Evolutionary conservation across 2,329 filamentous ascomycete species (phyloP).

Genomic region (Botrytis byssoidea): DNA sequence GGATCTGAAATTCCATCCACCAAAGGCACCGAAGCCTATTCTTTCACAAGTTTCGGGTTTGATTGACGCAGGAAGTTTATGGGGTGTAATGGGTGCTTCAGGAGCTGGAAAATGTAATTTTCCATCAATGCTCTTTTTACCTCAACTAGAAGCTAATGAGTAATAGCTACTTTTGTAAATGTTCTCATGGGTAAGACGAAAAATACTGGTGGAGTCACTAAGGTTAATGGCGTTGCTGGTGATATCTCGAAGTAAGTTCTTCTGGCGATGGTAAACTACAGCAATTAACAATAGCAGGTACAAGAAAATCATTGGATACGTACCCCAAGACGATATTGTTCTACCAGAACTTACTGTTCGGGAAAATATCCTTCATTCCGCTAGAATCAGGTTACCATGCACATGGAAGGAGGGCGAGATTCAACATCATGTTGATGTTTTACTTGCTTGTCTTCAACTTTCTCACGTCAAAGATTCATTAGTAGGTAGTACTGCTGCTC

Average conservation of each 20-base stretch:
- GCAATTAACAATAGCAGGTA: constrained; percentile 41
- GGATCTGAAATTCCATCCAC: constrained; percentile 50
- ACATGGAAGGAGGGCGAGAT: constrained; percentile 52
- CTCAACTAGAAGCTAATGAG: constrained; percentile 17
- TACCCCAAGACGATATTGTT: constrained; percentile 61
- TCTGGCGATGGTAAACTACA: neutral
- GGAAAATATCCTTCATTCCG: constrained; percentile 62
- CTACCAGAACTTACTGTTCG: constrained; percentile 59
- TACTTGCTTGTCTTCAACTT: constrained; percentile 53
- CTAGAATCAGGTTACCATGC: constrained; percentile 52
- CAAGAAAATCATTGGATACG: constrained; percentile 60
- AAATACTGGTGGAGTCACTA: constrained; percentile 51
- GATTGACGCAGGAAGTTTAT: constrained; percentile 54
- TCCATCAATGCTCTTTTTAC: neutral
- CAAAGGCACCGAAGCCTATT: constrained; percentile 46
- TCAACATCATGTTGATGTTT: constrained; percentile 52
- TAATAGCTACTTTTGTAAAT: constrained; percentile 53
- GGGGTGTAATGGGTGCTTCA: constrained; percentile 58
- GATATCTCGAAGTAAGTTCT: constrained; percentile 33
- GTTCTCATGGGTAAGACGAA: constrained; percentile 59
- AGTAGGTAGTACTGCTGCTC: constrained; percentile 57
- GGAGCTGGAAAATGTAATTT: constrained; percentile 54
- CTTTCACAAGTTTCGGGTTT: constrained; percentile 54
- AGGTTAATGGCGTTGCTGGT: constrained; percentile 46
- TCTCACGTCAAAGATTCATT: constrained; percentile 44